Base-by-base conservation (phyloP, 257 asterid genomes). In the Petrea volubilis region DNA sequence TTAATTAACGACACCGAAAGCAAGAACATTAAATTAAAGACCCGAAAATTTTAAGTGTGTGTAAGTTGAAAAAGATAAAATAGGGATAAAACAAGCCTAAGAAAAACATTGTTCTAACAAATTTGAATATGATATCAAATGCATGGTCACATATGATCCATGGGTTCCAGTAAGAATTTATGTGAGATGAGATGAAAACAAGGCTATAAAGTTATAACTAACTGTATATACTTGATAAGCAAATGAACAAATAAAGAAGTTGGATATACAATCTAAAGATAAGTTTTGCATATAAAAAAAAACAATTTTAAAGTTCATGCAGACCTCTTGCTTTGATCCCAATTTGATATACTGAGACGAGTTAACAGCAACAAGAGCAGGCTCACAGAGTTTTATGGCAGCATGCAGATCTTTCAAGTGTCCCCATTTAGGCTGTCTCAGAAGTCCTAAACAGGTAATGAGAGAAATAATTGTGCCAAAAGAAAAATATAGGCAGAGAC, bases 391-490 rank as follows among this genome's bases (percentile, higher is more conserved):
- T 89, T 89, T 90, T 74, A 93, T 83, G 59, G 89, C 88, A 79
- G 95, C 92, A 74, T 93, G 98, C 23, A 93, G 84, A 83, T 93
- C 97, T 82, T 86, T 91, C 79, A 93, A 76, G 72, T 93, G 98
- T 18, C 98, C 96, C 93, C 93, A 93, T 85, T 93, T 93, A 74
- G 98, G 98, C 72, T 93, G 91, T 74, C 88, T 88, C 72, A 89
- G 84, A 63, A 93, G 90, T 70, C 98, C 98, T 93, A 74, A 61
- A 71, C 64, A 78, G 43, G 70, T 52, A 43, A 76, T 24, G 59
- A 72, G 40, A n/a, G 7, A 31, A 13, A 72, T 40, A 57, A 61
- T 12, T 58, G 25, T 66, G 68, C 60, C 61, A 60, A 57, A 38
- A 28, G 69, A 67, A 64, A 68, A 38, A 50, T n/a, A 24, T 31